Evolutionary conservation across 106 monocot genomes (phyloP), one percentile per base, ranked within the genome.

Genomic region (Dactylorhiza incarnata): DNA sequence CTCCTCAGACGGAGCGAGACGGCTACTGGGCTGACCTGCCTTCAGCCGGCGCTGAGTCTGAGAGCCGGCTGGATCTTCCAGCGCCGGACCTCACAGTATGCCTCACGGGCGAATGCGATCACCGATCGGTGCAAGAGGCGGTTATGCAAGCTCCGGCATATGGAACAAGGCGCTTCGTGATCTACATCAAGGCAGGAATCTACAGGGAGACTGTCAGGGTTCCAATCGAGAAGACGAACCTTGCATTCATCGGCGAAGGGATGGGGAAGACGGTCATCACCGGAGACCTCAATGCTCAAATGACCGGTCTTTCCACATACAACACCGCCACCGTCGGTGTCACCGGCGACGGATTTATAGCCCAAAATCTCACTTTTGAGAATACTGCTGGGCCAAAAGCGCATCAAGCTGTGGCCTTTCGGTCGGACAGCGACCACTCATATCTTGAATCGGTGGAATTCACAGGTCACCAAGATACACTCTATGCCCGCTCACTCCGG

Each of bases 401-500:
- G 5, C 96, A 96, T 80, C 96, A 93, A 68, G 96, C 96, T 12
- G 93, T 96, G 50, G 96, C 96, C 0, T 93, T 93, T 81, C 83
- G 83, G 53, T 96, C 86, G 6, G 96, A 96, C 79, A 91, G 91
- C 44, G 93, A 96, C 68, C 76, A 70, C 29, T 93, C 96, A 1
- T 49, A 93, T 29, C 59, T 93, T 6, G 65, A 93, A 49, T 76
- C 72, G 19, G 93, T 96, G 15, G 96, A 96, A 75, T 90, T 96
- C 74, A 45, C 83, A 10, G 95, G 93, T 13, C 95, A 96, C 67
- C 95, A 96, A 79, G 95, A 96, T 73, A 96, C 95, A 2, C 87
- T 96, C 16, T 96, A 93, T 46, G 96, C 91, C 16, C 86, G 85
- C 43, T 89, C 93, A 9, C 84, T 93, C 73, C 85, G 96, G 46